Percentiles rank a stretch among this genome's conserved stretches.
Evolutionary conservation across 345 rosid species (phyloP).

Genomic region (Trapa bicornis): DNA sequence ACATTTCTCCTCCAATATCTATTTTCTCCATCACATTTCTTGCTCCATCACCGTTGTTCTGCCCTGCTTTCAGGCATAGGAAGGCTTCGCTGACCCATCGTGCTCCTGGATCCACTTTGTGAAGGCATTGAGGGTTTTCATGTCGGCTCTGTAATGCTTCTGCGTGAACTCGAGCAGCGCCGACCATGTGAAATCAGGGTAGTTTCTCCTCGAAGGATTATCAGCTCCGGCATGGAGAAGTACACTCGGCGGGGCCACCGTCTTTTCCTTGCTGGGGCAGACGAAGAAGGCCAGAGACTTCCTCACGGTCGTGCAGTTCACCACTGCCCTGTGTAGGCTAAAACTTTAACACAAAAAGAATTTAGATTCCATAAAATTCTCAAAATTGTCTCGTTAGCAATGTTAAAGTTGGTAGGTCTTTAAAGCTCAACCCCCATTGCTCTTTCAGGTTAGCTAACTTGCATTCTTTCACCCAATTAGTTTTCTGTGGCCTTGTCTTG

Average conservation of each 20-base stretch:
- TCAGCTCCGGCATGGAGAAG: slow-evolving; percentile 18
- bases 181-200: slow-evolving; percentile 51
- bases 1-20: no score
- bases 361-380: no score
- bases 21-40: no score
- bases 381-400: no score
- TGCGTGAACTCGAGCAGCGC: slow-evolving; percentile 42
- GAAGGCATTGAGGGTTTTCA: slow-evolving; percentile 40
- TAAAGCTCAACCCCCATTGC: no score
- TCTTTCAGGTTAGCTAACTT: no score
- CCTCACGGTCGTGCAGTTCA: slow-evolving; percentile 29
- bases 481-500: no score
- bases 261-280: slow-evolving; percentile 33
- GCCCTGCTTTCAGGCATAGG: background rate
- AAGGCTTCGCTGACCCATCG: background rate
- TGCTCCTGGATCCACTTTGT: slow-evolving; percentile 21
- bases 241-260: slow-evolving; percentile 29
- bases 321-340: slow-evolving; percentile 53
- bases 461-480: no score
- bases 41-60: background rate
- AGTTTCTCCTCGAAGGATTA: slow-evolving; percentile 19
- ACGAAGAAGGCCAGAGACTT: slow-evolving; percentile 53
- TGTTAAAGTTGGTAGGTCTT: no score
- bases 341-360: no score
- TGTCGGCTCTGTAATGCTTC: slow-evolving; percentile 44